Base-by-base conservation (phyloP, 148 eudicot genomes). In the Salicornia ramosissima region DNA sequence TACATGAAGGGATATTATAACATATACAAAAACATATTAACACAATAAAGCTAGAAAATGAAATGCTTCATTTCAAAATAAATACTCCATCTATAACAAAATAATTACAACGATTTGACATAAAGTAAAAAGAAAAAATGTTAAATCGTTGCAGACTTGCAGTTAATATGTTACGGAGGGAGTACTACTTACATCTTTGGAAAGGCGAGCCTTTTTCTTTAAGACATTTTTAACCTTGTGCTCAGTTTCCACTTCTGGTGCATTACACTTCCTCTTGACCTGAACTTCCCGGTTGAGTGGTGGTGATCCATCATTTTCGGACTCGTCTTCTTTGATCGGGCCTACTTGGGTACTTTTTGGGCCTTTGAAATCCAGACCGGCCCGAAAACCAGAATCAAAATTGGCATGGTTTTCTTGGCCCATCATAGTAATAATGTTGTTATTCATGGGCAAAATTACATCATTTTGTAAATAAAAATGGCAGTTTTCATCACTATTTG, bases 141-240 rank as follows among this genome's bases (percentile, higher is more conserved):
- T n/a, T n/a, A n/a, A n/a, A n/a, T n/a, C n/a, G n/a, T n/a, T n/a
- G n/a, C n/a, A n/a, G n/a, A n/a, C n/a, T n/a, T n/a, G n/a, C n/a
- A n/a, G n/a, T n/a, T n/a, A n/a, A n/a, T n/a, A n/a, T n/a, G n/a
- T n/a, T n/a, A n/a, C n/a, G n/a, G n/a, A n/a, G n/a, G n/a, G n/a
- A n/a, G n/a, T n/a, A n/a, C n/a, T 19, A 56, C 21, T 40, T 70
- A 86, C 93, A 67, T 75, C 45, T 71, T 69, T 71, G 28, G 85
- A 71, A 69, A 67, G 65, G 15, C 88, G 73, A 55, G 84, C 33
- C 69, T 78, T 88, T 72, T 84, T 88, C 83, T 77, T 83, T 6
- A 82, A 78, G 0, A 81, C 72, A 22, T 53, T 19, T 22, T 30
- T 47, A 10, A n/a, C 24, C 36, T 25, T 46, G 28, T 18, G 68